Percentiles rank a stretch among this genome's conserved stretches.
phyloP scores from a whole-genome alignment of 1,284 basidiomycete genomes.

The Trametes polyzona region DNA sequence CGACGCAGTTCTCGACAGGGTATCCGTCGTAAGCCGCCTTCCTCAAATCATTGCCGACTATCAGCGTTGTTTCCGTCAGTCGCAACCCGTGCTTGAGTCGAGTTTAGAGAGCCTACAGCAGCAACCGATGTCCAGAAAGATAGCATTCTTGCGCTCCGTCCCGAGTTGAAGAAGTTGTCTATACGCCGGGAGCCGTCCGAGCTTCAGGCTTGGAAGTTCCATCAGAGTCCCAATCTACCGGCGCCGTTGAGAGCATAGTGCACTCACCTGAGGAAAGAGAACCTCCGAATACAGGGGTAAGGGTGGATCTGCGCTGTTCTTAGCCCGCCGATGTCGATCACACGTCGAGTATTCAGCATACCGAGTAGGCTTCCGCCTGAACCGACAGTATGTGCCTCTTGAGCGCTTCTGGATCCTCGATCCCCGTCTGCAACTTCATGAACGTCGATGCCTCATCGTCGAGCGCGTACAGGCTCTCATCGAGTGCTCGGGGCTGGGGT shows the following conservation, averaged over 20 bases:
- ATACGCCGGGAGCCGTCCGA: slow-evolving; percentile 46
- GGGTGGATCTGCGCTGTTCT: slow-evolving; percentile 34
- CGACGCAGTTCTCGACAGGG: slow-evolving; percentile 39
- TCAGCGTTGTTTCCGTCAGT: background rate
- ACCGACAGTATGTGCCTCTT: slow-evolving; percentile 48
- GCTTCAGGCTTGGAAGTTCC: background rate
- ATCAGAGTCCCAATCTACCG: slow-evolving; percentile 43
- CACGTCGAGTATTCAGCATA: slow-evolving; percentile 20
- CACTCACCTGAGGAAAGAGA: background rate
- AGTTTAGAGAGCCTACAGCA: slow-evolving; percentile 48
- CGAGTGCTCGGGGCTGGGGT: slow-evolving; percentile 4
- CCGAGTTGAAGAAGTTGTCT: slow-evolving; percentile 43
- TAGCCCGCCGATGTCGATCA: background rate
- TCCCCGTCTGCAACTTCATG: slow-evolving; percentile 44
- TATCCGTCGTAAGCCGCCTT: slow-evolving; percentile 47
- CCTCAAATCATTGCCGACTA: slow-evolving; percentile 50
- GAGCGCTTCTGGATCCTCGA: slow-evolving; percentile 42
- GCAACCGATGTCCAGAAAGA: slow-evolving; percentile 52
- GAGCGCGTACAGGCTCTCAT: slow-evolving; percentile 25
- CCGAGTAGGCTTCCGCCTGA: slow-evolving; percentile 48
- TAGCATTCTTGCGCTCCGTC: slow-evolving; percentile 42
- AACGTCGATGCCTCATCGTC: slow-evolving; percentile 39
- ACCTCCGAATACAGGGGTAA: slow-evolving; percentile 37
- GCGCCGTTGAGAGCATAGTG: background rate
- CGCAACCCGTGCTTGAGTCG: too few relatives aligned